These are phyloP conservation scores for Digitaria exilis DNA, from an alignment of 202 grass and related monocot species.

Conservation along the genomic window DNA sequence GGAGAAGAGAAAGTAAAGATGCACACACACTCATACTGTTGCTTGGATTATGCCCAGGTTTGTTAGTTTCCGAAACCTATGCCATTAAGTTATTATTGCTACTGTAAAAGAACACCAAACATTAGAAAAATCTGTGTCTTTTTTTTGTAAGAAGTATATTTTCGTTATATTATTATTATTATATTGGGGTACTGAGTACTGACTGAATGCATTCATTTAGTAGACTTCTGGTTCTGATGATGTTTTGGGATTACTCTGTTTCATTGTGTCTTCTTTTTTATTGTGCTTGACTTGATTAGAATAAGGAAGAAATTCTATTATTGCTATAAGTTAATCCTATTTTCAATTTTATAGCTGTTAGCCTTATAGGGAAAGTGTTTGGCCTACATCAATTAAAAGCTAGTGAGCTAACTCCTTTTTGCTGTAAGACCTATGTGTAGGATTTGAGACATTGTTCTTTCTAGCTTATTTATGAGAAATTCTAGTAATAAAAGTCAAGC, in stretches of 20 bases:
- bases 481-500: too few species aligned
- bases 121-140: not conserved
- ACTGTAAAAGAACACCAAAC: not conserved
- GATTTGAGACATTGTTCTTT: too few species aligned
- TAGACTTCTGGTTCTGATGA: constrained; percentile 4
- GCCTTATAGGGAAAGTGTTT: not conserved
- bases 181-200: not conserved
- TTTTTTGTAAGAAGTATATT: not conserved
- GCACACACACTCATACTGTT: constrained; percentile 96
- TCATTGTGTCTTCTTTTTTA: not conserved
- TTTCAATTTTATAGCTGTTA: not conserved
- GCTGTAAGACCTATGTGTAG: too few species aligned
- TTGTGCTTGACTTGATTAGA: constrained; percentile 10
- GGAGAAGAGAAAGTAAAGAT: constrained; percentile 93
- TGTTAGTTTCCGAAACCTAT: not conserved
- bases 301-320: not conserved
- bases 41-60: constrained; percentile 98
- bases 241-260: not conserved
- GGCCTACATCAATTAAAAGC: not conserved
- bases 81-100: constrained; percentile 24
- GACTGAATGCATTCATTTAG: not conserved
- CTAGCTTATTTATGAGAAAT: too few species aligned
- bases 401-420: too few species aligned
- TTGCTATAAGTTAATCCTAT: not conserved
- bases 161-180: not conserved